A percentile compares a stretch with the other conserved stretches of the same genome.
Conservation (phyloP, 352 stramenopile species). For the Phytopythium mirpurense region DNA sequence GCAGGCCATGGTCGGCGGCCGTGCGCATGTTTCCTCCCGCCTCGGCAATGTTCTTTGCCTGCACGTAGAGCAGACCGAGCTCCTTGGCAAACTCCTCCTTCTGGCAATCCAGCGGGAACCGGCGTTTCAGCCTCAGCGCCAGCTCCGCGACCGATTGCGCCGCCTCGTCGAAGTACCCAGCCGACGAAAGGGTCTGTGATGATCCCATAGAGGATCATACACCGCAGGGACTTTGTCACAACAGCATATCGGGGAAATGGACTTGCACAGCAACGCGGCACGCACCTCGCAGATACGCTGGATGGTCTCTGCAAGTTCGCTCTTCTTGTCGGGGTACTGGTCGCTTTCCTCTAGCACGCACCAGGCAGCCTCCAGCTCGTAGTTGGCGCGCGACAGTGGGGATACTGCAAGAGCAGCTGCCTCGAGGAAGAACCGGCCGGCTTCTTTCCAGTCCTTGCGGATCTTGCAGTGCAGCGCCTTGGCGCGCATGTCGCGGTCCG, state of each 20-base stretch:
- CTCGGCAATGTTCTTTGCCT: slow-evolving; percentile 49
- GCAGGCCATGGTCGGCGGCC: slow-evolving; percentile 44
- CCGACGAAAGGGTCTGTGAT: slow-evolving; percentile 34
- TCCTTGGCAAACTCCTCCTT: slow-evolving; percentile 23
- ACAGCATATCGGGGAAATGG: no score
- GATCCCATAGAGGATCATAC: neutral
- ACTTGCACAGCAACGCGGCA: neutral
- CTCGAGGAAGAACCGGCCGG: slow-evolving; percentile 41
- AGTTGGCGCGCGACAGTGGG: slow-evolving; percentile 38
- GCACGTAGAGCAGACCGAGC: slow-evolving; percentile 44
- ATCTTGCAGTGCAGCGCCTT: slow-evolving; percentile 69
- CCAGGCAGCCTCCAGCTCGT: slow-evolving; percentile 59
- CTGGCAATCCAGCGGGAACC: slow-evolving; percentile 50
- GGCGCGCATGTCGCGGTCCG: slow-evolving; percentile 45
- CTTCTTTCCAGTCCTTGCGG: slow-evolving; percentile 62
- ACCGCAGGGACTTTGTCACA: neutral
- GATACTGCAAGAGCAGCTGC: slow-evolving; percentile 32
- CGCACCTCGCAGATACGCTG: slow-evolving; percentile 43
- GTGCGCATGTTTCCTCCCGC: slow-evolving; percentile 40
- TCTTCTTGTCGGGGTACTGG: slow-evolving; percentile 30
- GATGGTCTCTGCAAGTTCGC: slow-evolving; percentile 34
- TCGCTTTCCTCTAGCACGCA: slow-evolving; percentile 53
- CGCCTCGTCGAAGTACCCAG: slow-evolving; percentile 69
- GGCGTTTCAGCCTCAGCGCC: slow-evolving; percentile 51
- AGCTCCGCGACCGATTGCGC: slow-evolving; percentile 49